Evolutionary conservation across 2,329 filamentous ascomycete species (phyloP).

Genomic region (Colletotrichum chlorophyti): DNA sequence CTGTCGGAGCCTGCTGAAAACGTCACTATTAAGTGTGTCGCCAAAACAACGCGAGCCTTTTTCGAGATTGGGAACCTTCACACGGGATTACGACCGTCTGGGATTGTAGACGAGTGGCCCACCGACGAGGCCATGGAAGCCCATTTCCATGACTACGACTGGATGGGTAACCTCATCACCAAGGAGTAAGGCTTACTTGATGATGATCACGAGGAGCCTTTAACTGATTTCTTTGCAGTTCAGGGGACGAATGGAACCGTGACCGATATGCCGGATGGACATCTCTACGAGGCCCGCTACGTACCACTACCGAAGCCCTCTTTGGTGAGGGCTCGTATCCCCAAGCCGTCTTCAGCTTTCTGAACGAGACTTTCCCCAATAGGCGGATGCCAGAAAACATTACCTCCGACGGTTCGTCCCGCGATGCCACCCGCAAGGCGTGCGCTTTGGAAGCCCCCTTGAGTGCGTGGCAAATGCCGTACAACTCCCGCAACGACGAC

Average conservation of each 20-base stretch:
- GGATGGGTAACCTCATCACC: conserved; percentile 22
- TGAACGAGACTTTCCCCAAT: conserved; percentile 14
- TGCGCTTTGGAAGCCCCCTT: conserved; percentile 16
- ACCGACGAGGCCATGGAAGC: conserved; percentile 21
- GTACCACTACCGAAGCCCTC: conserved; percentile 16
- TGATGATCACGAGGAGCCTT: no score
- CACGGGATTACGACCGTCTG: conserved; percentile 2
- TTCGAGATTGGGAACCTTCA: conserved; percentile 26
- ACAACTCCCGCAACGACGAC: conserved; percentile 22
- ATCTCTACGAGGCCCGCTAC: conserved; percentile 15
- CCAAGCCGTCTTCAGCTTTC: conserved; percentile 7
- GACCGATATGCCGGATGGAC: conserved; percentile 16
- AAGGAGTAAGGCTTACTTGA: conserved; percentile 8
- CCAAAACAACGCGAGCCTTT: conserved; percentile 20
- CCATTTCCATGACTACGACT: conserved; percentile 27
- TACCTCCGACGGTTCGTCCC: not conserved
- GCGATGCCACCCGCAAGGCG: not conserved
- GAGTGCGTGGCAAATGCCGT: conserved; percentile 19
- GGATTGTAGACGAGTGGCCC: conserved; percentile 14
- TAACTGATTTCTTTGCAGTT: not conserved
- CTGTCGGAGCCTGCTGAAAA: conserved; percentile 6
- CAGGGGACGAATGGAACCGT: conserved; percentile 8
- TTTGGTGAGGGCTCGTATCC: conserved; percentile 24
- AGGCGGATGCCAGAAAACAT: not conserved
- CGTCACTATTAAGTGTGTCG: conserved; percentile 18